A percentile compares a stretch with the other conserved stretches of the same genome.
phyloP scores from a whole-genome alignment of 108 stramenopile species.

The Licmophora abbreviata region DNA sequence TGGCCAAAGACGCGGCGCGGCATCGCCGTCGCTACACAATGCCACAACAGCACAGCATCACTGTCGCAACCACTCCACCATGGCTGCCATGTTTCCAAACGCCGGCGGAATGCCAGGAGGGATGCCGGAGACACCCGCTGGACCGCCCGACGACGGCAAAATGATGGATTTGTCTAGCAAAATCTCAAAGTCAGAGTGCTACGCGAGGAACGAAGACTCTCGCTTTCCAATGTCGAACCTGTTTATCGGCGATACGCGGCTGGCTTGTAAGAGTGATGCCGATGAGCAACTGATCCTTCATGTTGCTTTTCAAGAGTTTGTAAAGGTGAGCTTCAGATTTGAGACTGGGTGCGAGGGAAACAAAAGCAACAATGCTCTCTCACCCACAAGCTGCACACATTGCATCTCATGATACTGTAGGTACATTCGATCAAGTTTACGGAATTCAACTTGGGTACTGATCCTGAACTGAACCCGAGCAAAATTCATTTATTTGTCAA shows the following conservation, averaged over 20 bases:
- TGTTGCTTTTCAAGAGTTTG: conserved; percentile 78
- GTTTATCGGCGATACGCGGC: conserved; percentile 76
- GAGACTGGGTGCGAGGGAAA: too few relatives aligned
- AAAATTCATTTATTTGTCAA: conserved; percentile 69
- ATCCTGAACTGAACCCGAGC: conserved; percentile 65
- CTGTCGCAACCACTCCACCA: too few relatives aligned
- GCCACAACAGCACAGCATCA: too few relatives aligned
- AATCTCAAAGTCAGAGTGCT: conserved; percentile 55
- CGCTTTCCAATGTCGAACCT: conserved; percentile 74
- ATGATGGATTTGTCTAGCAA: conserved; percentile 46
- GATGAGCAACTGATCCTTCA: conserved; percentile 86
- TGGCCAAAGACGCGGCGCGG: too few relatives aligned
- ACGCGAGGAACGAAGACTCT: conserved; percentile 61
- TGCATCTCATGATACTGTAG: conserved; percentile 10
- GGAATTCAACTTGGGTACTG: conserved; percentile 64
- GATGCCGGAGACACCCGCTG: too few relatives aligned
- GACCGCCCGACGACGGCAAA: conserved; percentile 44
- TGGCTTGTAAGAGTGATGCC: conserved; percentile 81
- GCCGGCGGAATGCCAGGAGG: too few relatives aligned
- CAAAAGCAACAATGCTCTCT: not conserved
- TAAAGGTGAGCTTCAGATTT: conserved; percentile 29
- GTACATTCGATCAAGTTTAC: conserved; percentile 72
- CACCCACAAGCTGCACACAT: not conserved
- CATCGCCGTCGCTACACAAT: too few relatives aligned
- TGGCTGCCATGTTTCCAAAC: too few relatives aligned